Evolutionary conservation across 768 basidiomycete species (phyloP), one percentile per base, ranked within the genome.

Genomic region (Boletus rufocinnamomeus): DNA sequence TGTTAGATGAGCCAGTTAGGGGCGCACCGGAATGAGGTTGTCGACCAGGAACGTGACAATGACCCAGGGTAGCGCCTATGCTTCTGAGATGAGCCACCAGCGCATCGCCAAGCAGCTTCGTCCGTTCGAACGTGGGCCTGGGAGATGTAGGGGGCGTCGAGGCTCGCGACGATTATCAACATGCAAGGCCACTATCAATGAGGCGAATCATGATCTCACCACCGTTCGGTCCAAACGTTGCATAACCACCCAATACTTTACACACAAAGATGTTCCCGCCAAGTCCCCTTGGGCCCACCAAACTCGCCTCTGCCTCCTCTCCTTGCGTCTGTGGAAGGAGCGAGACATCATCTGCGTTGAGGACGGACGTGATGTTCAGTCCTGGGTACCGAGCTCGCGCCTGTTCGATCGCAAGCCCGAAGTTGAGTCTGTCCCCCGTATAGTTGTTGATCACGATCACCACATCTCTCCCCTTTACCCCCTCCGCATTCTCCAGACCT

Each of bases 341-440:
- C 3, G 82, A 82, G 32, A 85, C 81, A 56, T 85, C 84, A 61
- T 85, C 84, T 13, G 81, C 80, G 1, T 83, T 80, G 19, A 83
- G 73, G 11, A 85, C 78, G 52, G 77, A 78, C 44, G 74, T 75
- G 21, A 84, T 72, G 9, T 75, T 67, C 40, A 72, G 21, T 3
- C 68, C 73, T 3, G 76, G 63, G 21, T 64, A 69, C 54, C 53
- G 62, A 1, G 75, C 72, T 11, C 78, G 72, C 9, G 82, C 82
- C 61, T 81, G 80, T 56, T 85, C 81, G 30, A 81, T 75, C 2
- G 81, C 84, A 14, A 85, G 75, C 1, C 84, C 84, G 60, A 85
- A 85, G 61, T 84, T 82, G 37, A 86, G 77, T 34, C 81, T 75
- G 65, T 85, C 83, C 1, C 83, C 84, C 2, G 81, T 82, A 58